Base-by-base conservation (phyloP, 805 yeast genomes). In the Sugiyamaella floridensis region DNA sequence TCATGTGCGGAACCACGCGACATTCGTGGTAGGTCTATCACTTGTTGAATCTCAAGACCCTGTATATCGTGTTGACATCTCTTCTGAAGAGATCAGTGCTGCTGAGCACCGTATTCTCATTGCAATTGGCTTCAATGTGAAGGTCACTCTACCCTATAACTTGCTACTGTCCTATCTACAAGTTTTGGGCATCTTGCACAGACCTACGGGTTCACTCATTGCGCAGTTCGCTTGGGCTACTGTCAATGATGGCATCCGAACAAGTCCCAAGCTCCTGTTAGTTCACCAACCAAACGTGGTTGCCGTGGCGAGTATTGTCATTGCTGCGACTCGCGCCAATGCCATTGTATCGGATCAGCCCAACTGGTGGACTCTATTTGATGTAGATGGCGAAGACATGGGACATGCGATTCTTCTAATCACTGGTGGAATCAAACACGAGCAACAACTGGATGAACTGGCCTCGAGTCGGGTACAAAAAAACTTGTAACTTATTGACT, bases 311-410 rank as follows among this genome's bases (percentile, higher is more conserved):
- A 50, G 54, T 14, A 51, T 59, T 10, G 28, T 37, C n/a, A 12
- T 55, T n/a, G 58, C 58, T 7, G 52, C 56, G 9, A 22, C 49
- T 1, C 22, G 20, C 14, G 26, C 18, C 8, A 44, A 43, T 28
- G n/a, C 45, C 11, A 43, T 53, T n/a, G 46, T 53, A 10, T 49
- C 52, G 8, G 45, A 48, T 9, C 47, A 48, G 14, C 40, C 43
- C 12, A 15, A 43, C 4, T 54, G 60, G 61, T 59, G 58, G 58
- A 43, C 19, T 16, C 14, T 57, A 7, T 59, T 58, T 47, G 61
- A 58, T 40, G 61, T 58, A 9, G 40, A 37, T 14, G 20, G 22
- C 12, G 52, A 47, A 26, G 59, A 58, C 16, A 26, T 53, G 50
- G 48, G 45, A 11, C 52, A 53, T 44, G 50, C 48, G 12, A 45